Base-by-base conservation (phyloP, 2,329 filamentous ascomycete species). In the Diaporthe humulicola region DNA sequence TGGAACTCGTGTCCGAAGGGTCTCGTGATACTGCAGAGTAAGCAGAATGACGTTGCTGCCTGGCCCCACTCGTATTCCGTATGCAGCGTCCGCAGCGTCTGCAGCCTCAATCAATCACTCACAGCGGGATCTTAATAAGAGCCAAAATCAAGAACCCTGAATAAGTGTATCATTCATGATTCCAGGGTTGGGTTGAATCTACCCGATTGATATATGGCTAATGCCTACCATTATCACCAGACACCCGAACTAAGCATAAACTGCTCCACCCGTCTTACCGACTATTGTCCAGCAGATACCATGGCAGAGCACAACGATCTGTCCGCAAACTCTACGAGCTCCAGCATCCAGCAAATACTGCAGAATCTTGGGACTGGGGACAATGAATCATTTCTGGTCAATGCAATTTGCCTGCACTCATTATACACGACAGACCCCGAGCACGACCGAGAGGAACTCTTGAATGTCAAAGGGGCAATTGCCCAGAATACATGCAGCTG, bases 1-100 rank as follows among this genome's bases (percentile, higher is more conserved):
- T 15, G 19, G 38, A 17, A 45, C 36, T 25, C n/a, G 15, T 30
- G 14, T 25, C 6, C 58, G 58, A 12, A 6, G 58, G 12, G 9
- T 19, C n/a, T 30, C n/a, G 58, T 61, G 58, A 61, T 61, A n/a
- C 36, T 61, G n/a, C 38, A 45, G 1, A 14, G 58, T 42, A 61
- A 45, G 58, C 58, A 30, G 8, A 17, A 61, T 61, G 58, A 61
- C 58, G 38, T 45, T 17, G 14, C 15, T 28, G 7, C 25, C 14
- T 42, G n/a, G 19, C 38, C n/a, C 25, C 25, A 14, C 58, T 61
- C 58, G 38, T 61, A 61, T 61, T 61, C 58, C 58, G 25, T n/a
- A 42, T n/a, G 28, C n/a, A 25, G 58, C 58, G 4, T 19, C 58
- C 42, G 38, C 58, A 25, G 58, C 58, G 4, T 19, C 58, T 61